phyloP scores from a whole-genome alignment of 2,329 filamentous ascomycete species.

The Magnaporthiopsis poae region DNA sequence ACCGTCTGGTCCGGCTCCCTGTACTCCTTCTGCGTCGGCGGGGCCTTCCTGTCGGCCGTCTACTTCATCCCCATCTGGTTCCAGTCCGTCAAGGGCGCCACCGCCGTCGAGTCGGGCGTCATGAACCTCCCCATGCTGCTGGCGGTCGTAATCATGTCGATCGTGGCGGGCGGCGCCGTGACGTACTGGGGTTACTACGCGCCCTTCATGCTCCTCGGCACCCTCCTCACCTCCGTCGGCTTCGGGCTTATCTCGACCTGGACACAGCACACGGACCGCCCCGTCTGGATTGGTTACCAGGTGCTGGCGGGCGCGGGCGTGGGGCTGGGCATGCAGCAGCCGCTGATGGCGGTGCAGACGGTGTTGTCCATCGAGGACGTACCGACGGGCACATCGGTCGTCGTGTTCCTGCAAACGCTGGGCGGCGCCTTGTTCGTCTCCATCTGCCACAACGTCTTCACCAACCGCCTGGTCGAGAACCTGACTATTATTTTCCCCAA shows the following conservation, averaged over 20 bases:
- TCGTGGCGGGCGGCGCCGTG: conserved; percentile 20
- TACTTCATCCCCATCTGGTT: conserved; percentile 26
- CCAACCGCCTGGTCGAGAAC: conserved; percentile 26
- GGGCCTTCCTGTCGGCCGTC: conserved; percentile 17
- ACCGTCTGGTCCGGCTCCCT: conserved; percentile 24
- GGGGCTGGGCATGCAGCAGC: conserved; percentile 31
- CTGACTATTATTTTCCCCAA: conserved; percentile 19
- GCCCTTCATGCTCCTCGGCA: conserved; percentile 25
- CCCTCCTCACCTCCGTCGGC: conserved; percentile 22
- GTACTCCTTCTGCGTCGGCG: conserved; percentile 28
- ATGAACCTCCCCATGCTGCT: conserved; percentile 25
- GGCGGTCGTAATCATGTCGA: conserved; percentile 20
- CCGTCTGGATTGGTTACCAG: conserved; percentile 31
- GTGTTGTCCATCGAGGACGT: conserved; percentile 29
- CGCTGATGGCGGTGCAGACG: conserved; percentile 31
- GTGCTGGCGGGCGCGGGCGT: conserved; percentile 29
- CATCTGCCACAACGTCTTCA: conserved; percentile 32
- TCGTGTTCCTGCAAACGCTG: conserved; percentile 28
- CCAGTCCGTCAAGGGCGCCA: conserved; percentile 25
- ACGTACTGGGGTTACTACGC: conserved; percentile 29
- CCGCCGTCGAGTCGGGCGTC: conserved; percentile 24
- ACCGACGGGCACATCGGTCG: conserved; percentile 28
- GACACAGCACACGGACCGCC: conserved; percentile 18
- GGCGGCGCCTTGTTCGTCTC: conserved; percentile 29
- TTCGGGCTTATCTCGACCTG: conserved; percentile 29